These are phyloP conservation scores for Immersiella caudata DNA, from an alignment of 495 filamentous ascomycete genomes.

Conservation along the genomic window DNA sequence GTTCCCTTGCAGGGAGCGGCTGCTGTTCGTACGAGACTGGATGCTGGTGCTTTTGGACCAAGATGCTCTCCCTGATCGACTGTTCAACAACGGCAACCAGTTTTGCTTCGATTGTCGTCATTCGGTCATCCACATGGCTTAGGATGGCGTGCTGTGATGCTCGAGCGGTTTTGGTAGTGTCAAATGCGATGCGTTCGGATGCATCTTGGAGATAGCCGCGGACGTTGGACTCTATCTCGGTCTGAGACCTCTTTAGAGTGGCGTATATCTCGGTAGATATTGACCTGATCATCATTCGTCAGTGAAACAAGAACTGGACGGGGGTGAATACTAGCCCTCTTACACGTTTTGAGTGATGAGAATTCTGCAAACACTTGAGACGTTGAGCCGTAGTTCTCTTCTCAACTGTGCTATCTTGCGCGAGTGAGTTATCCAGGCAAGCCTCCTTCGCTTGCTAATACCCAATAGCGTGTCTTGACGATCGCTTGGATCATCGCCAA, in stretches of 20 bases:
- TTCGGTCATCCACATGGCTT: neutral
- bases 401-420: neutral
- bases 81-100: neutral
- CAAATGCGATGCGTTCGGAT: neutral
- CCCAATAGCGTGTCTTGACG: neutral
- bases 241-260: constrained; percentile 1
- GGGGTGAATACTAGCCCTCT: neutral
- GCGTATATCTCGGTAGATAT: constrained; percentile 10
- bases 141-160: neutral
- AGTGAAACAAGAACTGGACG: neutral
- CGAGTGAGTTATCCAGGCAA: neutral
- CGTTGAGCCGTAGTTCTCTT: neutral
- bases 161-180: neutral
- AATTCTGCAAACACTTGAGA: neutral
- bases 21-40: neutral
- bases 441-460: constrained; percentile 1
- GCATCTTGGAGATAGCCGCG: neutral
- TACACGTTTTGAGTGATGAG: constrained; percentile 3
- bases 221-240: neutral
- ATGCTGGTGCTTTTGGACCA: neutral
- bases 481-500: neutral
- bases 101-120: neutral
- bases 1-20: neutral
- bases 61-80: neutral
- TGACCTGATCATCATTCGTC: neutral